These are phyloP conservation scores for Lablab purpureus DNA, from an alignment of 306 rosid species.

Conservation along the genomic window DNA sequence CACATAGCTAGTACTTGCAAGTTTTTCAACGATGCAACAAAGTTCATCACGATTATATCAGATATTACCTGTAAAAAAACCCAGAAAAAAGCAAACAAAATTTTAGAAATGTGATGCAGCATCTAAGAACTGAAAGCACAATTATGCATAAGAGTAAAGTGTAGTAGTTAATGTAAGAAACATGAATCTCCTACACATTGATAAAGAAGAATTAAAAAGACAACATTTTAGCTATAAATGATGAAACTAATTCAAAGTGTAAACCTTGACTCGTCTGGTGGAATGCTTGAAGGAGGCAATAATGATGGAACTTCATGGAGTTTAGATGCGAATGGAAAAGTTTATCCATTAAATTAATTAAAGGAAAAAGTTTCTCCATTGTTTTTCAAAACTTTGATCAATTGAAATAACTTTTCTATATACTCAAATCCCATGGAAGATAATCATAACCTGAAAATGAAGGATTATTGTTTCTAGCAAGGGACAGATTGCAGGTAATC, in stretches of 20 bases:
- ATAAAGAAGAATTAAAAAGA: constrained; percentile 14
- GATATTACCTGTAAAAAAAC: constrained; percentile 72
- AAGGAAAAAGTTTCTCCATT: constrained; percentile 10
- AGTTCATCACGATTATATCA: constrained; percentile 55
- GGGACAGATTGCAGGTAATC: constrained; percentile 65
- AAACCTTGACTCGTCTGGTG: constrained; percentile 25
- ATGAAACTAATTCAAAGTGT: constrained; percentile 33
- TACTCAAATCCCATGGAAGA: constrained; percentile 33
- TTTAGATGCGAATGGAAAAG: constrained; percentile 15
- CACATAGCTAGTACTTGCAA: constrained; percentile 72
- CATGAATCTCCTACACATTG: constrained; percentile 31
- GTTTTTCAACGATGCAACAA: constrained; percentile 59
- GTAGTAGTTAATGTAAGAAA: constrained; percentile 34
- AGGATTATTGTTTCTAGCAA: constrained; percentile 66
- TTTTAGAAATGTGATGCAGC: constrained; percentile 30
- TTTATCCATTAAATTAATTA: background rate
- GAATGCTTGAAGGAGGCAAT: constrained; percentile 12
- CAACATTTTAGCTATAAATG: constrained; percentile 16
- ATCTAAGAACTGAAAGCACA: constrained; percentile 33
- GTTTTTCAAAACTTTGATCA: constrained; percentile 19
- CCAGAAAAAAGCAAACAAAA: constrained; percentile 11
- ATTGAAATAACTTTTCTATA: constrained; percentile 5
- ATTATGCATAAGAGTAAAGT: constrained; percentile 18
- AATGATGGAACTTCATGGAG: constrained; percentile 25
- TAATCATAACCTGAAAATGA: constrained; percentile 71